phyloP scores from a whole-genome alignment of 768 basidiomycete species.

The Termitomyces sp. region DNA sequence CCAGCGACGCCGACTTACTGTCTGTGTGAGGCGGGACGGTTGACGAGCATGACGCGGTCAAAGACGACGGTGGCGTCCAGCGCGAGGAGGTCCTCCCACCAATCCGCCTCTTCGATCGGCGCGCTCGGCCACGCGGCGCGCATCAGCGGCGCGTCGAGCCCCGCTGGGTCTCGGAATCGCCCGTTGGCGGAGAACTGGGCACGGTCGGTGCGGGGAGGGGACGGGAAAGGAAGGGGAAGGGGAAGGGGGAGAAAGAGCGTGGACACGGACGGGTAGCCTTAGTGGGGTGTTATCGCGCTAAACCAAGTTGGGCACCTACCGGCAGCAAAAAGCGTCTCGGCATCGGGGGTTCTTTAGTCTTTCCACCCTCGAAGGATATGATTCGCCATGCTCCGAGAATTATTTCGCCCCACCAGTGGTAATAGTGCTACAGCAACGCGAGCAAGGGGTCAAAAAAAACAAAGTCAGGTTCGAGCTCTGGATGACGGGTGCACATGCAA shows the following conservation, averaged over 20 bases:
- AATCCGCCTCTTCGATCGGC: conserved; percentile 49
- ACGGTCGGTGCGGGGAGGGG: too few relatives aligned
- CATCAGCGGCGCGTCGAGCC: conserved; percentile 58
- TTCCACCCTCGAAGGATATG: conserved; percentile 22
- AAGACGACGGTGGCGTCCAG: conserved; percentile 49
- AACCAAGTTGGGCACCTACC: conserved; percentile 15
- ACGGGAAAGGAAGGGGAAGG: too few relatives aligned
- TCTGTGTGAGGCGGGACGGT: conserved; percentile 56
- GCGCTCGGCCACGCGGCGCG: conserved; percentile 58
- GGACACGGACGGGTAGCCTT: too few relatives aligned
- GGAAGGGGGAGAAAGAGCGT: too few relatives aligned
- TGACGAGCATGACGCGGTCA: conserved; percentile 53
- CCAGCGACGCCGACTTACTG: conserved; percentile 22
- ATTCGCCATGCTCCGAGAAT: conserved; percentile 37
- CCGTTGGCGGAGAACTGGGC: conserved; percentile 17
- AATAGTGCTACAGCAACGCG: conserved; percentile 36
- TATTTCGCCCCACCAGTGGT: conserved; percentile 44
- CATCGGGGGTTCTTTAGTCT: conserved; percentile 13
- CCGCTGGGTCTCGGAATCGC: conserved; percentile 56
- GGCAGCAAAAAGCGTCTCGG: conserved; percentile 31
- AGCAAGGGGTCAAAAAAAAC: too few relatives aligned
- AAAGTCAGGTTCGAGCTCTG: not conserved
- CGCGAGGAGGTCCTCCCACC: conserved; percentile 56
- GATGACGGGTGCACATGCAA: too few relatives aligned
- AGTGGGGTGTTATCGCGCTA: too few relatives aligned